These are phyloP conservation scores for Colletotrichum cereale DNA, from an alignment of 2,329 filamentous ascomycete genomes.

Conservation along the genomic window DNA sequence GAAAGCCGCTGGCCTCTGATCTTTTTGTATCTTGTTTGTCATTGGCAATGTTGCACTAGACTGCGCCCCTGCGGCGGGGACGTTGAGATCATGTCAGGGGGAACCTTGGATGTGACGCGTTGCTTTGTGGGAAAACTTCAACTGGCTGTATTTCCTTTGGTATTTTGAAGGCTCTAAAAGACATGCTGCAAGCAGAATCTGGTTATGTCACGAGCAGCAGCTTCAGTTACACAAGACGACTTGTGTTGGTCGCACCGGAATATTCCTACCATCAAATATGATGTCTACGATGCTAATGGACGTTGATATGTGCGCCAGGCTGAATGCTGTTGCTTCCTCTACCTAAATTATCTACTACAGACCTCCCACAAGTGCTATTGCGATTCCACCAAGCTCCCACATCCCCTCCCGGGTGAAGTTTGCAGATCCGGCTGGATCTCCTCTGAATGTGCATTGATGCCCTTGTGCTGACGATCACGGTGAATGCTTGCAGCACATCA, in stretches of 20 bases:
- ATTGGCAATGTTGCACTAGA: neutral
- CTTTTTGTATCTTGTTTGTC: neutral
- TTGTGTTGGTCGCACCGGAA: neutral
- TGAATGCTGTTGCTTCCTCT: neutral
- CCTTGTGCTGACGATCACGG: neutral
- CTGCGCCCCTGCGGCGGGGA: slow-evolving; percentile 21
- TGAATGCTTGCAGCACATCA: neutral
- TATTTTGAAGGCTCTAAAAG: neutral
- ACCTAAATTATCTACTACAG: neutral
- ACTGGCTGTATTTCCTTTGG: neutral
- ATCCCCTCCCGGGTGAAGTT: neutral
- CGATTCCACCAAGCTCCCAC: neutral
- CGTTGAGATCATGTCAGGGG: neutral
- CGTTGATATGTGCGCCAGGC: neutral
- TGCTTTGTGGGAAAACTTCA: neutral
- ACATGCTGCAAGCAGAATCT: neutral
- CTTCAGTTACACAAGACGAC: neutral
- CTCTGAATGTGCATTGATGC: neutral
- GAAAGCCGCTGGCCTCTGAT: neutral
- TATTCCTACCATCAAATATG: neutral
- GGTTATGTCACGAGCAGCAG: neutral
- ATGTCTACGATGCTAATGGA: neutral
- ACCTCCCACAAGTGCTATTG: neutral
- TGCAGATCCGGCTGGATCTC: neutral
- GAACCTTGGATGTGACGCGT: neutral